Evolutionary conservation across 805 yeast genomes (phyloP), one percentile per base, ranked within the genome.

Genomic region (Nakazawaea ishiwadae): DNA sequence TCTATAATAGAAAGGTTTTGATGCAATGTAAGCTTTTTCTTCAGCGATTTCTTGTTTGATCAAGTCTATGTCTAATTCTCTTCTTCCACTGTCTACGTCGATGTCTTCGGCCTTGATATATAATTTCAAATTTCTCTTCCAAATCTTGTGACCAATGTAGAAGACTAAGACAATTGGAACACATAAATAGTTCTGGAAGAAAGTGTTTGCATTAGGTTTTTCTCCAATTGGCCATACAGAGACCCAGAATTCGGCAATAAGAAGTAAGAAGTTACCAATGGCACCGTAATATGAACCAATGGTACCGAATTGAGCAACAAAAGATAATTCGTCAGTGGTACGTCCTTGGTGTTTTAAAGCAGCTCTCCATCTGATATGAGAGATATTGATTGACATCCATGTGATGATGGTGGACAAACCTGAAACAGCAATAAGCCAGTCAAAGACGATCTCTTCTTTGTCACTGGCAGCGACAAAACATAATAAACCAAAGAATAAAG

Each of bases 11-110:
- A 48, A 50, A 4, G 56, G 51, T 30, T 46, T 50, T 26, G 63
- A 43, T 6, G 62, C 63, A 38, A 71, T 31, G 17, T 46, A 52
- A n/a, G 62, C 68, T 48, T 65, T 65, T 51, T 75, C 84, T 51
- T 72, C 79, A 17, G 72, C 75, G 40, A 74, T 59, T 53, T 74
- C 79, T 50, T 70, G 74, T 40, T 62, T 68, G 45, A 78, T 61
- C 33, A 66, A 54, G 21, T 79, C 84, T 47, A 71, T 49, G 55
- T 80, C 83, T 23, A 69, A 54, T 32, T 73, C 75, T 51, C 80
- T 73, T 63, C 82, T 69, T 40, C 87, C 86, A 20, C 79, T 68
- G 48, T 76, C 81, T 30, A 81, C 68, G 51, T 81, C 86, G 54
- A 80, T 67, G 33, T 77, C 79, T 19, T 56, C 52, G 21, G 73